Evolutionary conservation across 495 filamentous ascomycete genomes (phyloP), one percentile per base, ranked within the genome.

Genomic region (Letharia lupina): DNA sequence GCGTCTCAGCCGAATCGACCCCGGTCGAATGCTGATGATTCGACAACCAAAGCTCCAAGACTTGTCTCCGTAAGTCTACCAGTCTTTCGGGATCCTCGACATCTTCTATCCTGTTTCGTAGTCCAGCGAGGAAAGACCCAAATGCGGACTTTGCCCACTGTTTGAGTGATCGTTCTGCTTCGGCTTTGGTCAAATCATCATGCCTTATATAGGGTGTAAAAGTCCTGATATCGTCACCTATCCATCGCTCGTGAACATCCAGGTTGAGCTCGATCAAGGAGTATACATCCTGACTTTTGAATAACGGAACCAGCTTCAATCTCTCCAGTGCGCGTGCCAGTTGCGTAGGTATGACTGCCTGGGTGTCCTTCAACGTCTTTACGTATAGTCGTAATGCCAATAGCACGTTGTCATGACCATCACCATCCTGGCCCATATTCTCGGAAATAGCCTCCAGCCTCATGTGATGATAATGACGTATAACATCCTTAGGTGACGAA

Each of bases 131-230:
- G 48, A 95, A 82, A 4, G 80, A 79, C 15, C 83, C 77, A 44
- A 91, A 84, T 10, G 91, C 90, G 60, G 84, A 79, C 57, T 79
- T 82, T 0, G 91, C 89, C 95, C 94, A 98, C 50, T 77, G 75
- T 47, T 82, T 83, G 31, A 94, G 82, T 61, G 84, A 82, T 60
- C 86, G 82, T 39, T 83, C 80, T 0, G 87, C 87, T 65, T 91
- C 83, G 23, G 77, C 68, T 35, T 82, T 82, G 35, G 86, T 83
- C 39, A 96, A 73, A 68, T 95, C 91, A 64, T 93, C 91, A 68
- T 95, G 83, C 41, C 91, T 86, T 59, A 96, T 89, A 78, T 91
- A 96, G 0, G 94, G 95, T 0, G 87, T 95, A 75, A 95, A 98
- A 61, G 88, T 89, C 41, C 82, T 83, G 41, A 97, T 88, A 61